Evolutionary conservation across 768 basidiomycete species (phyloP).

Genomic region (Vishniacozyma victoriae): DNA sequence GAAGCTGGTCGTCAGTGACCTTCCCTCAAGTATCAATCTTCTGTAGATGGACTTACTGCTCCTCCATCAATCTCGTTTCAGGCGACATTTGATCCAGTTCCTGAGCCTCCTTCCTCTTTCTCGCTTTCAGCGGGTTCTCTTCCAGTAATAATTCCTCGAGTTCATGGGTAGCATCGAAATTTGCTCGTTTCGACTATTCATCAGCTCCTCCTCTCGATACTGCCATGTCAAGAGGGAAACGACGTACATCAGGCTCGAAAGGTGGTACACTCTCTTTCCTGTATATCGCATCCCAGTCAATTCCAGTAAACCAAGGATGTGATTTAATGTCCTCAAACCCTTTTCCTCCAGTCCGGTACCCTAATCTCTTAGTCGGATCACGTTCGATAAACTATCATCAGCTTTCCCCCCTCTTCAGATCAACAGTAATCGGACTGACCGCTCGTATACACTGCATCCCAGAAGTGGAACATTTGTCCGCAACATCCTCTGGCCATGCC

Average conservation of each 20-base stretch:
- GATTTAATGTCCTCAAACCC: constrained; percentile 69
- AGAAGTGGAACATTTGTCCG: constrained; percentile 65
- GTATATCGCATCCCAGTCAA: constrained; percentile 76
- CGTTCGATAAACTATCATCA: constrained; percentile 70
- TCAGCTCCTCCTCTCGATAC: too few relatives aligned
- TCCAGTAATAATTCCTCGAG: constrained; percentile 91
- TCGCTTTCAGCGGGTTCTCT: constrained; percentile 93
- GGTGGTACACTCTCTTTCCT: constrained; percentile 63
- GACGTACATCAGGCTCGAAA: constrained; percentile 86
- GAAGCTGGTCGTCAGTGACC: constrained; percentile 58
- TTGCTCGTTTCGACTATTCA: constrained; percentile 88
- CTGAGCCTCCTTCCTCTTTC: constrained; percentile 81
- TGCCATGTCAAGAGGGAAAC: neutral
- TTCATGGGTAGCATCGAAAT: constrained; percentile 98
- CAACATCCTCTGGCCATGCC: constrained; percentile 84
- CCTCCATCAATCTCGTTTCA: constrained; percentile 97
- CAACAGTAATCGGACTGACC: constrained; percentile 54
- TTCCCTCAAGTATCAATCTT: neutral
- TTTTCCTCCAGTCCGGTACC: constrained; percentile 68
- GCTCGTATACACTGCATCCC: constrained; percentile 74
- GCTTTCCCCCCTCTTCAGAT: neutral
- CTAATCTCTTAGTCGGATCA: constrained; percentile 71
- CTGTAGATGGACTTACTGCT: constrained; percentile 59
- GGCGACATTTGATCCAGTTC: constrained; percentile 76
- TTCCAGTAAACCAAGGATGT: constrained; percentile 76